A percentile compares a stretch with the other conserved stretches of the same genome.
Evolutionary conservation across 2,329 filamentous ascomycete genomes (phyloP).

Genomic region (Verticillium klebahnii): DNA sequence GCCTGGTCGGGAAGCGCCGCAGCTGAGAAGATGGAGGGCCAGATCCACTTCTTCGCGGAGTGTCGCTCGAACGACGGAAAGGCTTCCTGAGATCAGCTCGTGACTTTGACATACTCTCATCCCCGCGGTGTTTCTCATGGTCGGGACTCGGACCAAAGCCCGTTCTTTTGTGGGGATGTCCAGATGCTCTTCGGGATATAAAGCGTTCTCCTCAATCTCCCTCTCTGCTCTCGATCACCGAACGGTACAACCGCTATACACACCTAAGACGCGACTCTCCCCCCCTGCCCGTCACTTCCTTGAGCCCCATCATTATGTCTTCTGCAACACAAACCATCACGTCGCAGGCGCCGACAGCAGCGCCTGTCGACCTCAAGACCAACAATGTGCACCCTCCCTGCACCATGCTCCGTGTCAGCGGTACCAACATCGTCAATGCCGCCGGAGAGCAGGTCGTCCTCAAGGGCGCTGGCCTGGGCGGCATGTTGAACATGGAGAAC

Average conservation of each 20-base stretch:
- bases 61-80: constrained; percentile 4
- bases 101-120: neutral
- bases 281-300: neutral
- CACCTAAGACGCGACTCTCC: neutral
- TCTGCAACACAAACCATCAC: neutral
- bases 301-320: neutral
- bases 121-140: neutral
- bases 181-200: constrained; percentile 1
- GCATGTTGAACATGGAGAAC: constrained; percentile 48
- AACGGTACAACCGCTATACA: neutral
- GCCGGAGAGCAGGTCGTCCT: constrained; percentile 41
- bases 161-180: neutral
- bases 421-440: constrained; percentile 35
- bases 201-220: neutral
- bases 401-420: constrained; percentile 23
- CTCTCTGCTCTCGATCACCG: neutral
- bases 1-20: neutral
- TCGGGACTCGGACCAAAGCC: neutral
- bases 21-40: neutral
- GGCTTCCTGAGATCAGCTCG: neutral
- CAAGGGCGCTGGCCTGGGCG: constrained; percentile 24
- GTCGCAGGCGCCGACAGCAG: neutral
- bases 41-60: constrained; percentile 4
- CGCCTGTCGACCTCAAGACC: neutral
- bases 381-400: constrained; percentile 12